Evolutionary conservation across 371 early-diverging fungal species (phyloP).

Genomic region (Rhizomucor pusillus): DNA sequence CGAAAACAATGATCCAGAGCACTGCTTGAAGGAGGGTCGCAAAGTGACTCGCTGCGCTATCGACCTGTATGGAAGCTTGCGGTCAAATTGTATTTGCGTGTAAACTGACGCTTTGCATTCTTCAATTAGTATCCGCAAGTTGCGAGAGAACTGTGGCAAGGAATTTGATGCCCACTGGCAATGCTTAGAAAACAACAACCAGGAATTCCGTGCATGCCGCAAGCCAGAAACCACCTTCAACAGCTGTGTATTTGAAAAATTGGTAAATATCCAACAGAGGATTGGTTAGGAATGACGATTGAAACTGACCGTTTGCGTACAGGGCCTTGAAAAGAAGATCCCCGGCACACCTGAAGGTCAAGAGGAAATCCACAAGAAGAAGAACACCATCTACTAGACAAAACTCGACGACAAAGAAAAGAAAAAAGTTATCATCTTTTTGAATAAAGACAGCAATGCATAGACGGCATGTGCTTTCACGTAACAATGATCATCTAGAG

Average conservation of each 20-base stretch:
- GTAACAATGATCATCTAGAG: too few relatives aligned
- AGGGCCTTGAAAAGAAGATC: constrained; percentile 80
- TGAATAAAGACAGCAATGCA: constrained; percentile 1
- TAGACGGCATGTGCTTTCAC: background rate
- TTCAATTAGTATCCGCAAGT: constrained; percentile 69
- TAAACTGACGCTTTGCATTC: constrained; percentile 1
- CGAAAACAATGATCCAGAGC: constrained; percentile 85
- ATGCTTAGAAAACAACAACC: constrained; percentile 90
- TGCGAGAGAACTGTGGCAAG: constrained; percentile 87
- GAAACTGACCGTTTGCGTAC: constrained; percentile 2
- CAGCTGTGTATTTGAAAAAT: constrained; percentile 86
- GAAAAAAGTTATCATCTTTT: background rate
- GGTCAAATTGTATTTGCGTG: background rate
- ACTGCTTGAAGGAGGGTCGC: constrained; percentile 92
- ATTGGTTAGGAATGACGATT: background rate
- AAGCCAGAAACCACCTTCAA: constrained; percentile 80
- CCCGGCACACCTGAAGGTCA: constrained; percentile 72
- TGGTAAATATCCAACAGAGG: constrained; percentile 54
- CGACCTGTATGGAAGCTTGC: constrained; percentile 66
- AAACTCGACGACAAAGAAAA: constrained; percentile 1
- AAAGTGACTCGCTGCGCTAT: constrained; percentile 94
- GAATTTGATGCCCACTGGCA: constrained; percentile 91
- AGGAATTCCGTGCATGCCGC: constrained; percentile 82
- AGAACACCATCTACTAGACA: constrained; percentile 52
- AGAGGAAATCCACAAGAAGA: constrained; percentile 71